Evolutionary conservation across 2,329 filamentous ascomycete genomes (phyloP).

Genomic region (Aureobasidium sp.): DNA sequence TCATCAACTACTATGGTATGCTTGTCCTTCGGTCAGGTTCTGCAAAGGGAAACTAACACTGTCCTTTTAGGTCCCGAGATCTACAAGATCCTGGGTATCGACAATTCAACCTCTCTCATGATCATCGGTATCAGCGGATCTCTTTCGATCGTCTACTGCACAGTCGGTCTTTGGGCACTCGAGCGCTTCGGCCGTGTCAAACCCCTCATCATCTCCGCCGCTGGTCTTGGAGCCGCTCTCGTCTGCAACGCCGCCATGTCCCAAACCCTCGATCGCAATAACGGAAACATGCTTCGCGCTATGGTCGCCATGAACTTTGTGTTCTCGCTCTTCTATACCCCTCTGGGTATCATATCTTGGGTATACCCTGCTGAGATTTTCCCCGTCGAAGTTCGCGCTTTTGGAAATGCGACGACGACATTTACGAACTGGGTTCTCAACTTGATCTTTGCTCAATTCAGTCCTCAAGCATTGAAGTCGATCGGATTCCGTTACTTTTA

Average conservation of each 20-base stretch:
- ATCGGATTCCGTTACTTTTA: constrained; percentile 58
- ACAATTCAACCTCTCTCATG: constrained; percentile 24
- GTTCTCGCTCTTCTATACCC: constrained; percentile 51
- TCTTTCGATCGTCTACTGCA: constrained; percentile 27
- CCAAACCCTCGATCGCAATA: constrained; percentile 40
- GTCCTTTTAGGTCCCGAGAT: constrained; percentile 25
- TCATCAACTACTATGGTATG: constrained; percentile 25
- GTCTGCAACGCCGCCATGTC: constrained; percentile 47
- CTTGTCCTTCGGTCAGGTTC: too few relatives aligned
- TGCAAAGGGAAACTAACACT: not conserved
- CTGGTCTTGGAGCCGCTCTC: constrained; percentile 47
- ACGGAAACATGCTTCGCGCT: constrained; percentile 43
- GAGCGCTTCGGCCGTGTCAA: constrained; percentile 56
- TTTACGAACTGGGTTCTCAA: constrained; percentile 53
- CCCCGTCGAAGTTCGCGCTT: constrained; percentile 38
- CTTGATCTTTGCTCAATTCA: constrained; percentile 56
- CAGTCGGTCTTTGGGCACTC: constrained; percentile 26
- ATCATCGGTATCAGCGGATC: constrained; percentile 28
- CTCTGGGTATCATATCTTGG: constrained; percentile 52
- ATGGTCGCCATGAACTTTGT: constrained; percentile 55
- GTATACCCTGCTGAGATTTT: constrained; percentile 53
- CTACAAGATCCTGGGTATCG: constrained; percentile 26
- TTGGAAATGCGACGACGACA: constrained; percentile 39
- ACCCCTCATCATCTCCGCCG: constrained; percentile 49
- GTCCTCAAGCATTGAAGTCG: constrained; percentile 41